Evolutionary conservation across 1,284 basidiomycete species (phyloP).

Genomic region (Moniliella sp.): DNA sequence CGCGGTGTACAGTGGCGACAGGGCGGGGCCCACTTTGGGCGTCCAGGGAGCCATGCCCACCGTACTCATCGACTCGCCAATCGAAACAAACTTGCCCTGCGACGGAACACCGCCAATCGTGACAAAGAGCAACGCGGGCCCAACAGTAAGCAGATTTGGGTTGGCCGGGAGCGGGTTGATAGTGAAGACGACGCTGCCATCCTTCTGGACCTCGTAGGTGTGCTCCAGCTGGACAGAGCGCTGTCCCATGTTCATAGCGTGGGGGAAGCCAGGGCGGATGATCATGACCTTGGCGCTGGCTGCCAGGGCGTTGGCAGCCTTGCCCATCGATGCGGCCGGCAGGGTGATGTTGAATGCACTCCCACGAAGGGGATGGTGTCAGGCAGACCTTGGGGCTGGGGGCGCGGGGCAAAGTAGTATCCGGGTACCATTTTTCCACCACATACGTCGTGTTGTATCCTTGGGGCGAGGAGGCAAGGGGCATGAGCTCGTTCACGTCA

Average conservation of each 20-base stretch:
- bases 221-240: constrained; percentile 36
- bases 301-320: constrained; percentile 31
- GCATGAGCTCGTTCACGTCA: constrained; percentile 39
- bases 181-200: constrained; percentile 9
- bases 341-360: constrained; percentile 48
- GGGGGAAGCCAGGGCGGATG: constrained; percentile 71
- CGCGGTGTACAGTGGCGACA: constrained; percentile 8
- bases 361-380: constrained; percentile 58
- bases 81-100: constrained; percentile 22
- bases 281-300: constrained; percentile 58
- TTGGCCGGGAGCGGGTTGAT: constrained; percentile 25
- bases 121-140: constrained; percentile 25
- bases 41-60: constrained; percentile 10
- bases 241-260: constrained; percentile 84
- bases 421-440: constrained; percentile 54
- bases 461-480: constrained; percentile 13
- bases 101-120: constrained; percentile 24
- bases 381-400: constrained; percentile 44
- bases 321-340: constrained; percentile 21
- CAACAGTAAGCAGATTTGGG: constrained; percentile 19
- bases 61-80: constrained; percentile 7
- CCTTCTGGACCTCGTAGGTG: constrained; percentile 4
- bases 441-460: constrained; percentile 62
- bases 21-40: constrained; percentile 6
- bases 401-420: constrained; percentile 53